phyloP scores from a whole-genome alignment of 2,329 filamentous ascomycete genomes.

The Monilinia laxa region DNA sequence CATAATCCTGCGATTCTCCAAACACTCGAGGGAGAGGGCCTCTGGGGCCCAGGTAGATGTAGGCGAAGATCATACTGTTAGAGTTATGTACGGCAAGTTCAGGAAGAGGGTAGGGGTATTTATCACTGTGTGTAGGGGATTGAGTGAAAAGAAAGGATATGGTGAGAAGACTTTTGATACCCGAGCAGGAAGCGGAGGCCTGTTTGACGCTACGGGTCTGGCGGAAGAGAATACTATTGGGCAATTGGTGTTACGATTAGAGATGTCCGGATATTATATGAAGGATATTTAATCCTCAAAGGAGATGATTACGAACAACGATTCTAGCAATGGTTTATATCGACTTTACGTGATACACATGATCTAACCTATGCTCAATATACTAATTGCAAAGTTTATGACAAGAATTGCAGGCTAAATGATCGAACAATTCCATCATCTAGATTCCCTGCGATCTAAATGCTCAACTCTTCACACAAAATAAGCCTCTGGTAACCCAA shows the following conservation, averaged over 20 bases:
- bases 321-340: background rate
- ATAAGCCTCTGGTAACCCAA: background rate
- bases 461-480: background rate
- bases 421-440: background rate
- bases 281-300: constrained; percentile 22
- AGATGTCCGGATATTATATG: constrained; percentile 67
- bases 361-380: background rate
- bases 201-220: constrained; percentile 44
- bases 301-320: background rate
- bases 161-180: constrained; percentile 39
- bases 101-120: constrained; percentile 73
- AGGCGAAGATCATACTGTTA: constrained; percentile 42
- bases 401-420: background rate
- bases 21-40: constrained; percentile 46
- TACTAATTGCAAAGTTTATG: background rate
- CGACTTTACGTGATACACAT: background rate
- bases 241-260: constrained; percentile 66
- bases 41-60: constrained; percentile 37
- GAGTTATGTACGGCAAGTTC: constrained; percentile 62
- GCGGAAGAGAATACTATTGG: constrained; percentile 61
- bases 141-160: constrained; percentile 59
- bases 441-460: background rate
- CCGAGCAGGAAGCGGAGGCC: constrained; percentile 35
- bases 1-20: constrained; percentile 70
- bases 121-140: constrained; percentile 66